Evolutionary conservation across 2,329 filamentous ascomycete species (phyloP).

Genomic region (Phialemoniopsis sp.): DNA sequence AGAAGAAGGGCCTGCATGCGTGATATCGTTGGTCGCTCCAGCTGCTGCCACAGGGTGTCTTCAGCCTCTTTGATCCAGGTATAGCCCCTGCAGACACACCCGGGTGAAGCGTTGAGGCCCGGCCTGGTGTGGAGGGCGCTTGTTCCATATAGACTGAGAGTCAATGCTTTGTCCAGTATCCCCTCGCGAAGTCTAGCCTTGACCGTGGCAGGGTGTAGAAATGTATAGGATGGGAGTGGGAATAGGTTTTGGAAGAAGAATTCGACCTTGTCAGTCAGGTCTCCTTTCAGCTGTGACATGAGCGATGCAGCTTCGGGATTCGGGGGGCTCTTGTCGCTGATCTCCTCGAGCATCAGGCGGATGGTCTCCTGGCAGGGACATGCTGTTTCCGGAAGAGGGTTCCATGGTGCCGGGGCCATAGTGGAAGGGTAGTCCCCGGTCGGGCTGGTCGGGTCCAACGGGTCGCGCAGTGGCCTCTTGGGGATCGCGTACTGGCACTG

Average conservation of each 20-base stretch:
- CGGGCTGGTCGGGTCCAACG: too few relatives aligned
- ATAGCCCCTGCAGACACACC: conserved; percentile 12
- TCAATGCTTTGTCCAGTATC: conserved; percentile 22
- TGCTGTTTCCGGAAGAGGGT: too few relatives aligned
- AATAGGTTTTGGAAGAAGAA: conserved; percentile 23
- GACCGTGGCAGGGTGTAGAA: conserved; percentile 26
- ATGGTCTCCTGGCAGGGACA: too few relatives aligned
- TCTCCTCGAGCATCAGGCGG: too few relatives aligned
- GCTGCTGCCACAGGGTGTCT: conserved; percentile 21
- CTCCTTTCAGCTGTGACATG: too few relatives aligned
- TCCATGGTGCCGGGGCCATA: too few relatives aligned
- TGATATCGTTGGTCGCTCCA: conserved; percentile 24
- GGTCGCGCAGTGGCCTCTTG: conserved; percentile 1
- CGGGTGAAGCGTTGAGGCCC: neutral
- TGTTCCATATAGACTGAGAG: conserved; percentile 25
- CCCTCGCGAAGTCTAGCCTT: conserved; percentile 20
- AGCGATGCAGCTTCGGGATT: too few relatives aligned
- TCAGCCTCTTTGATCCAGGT: conserved; percentile 24
- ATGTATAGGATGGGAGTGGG: conserved; percentile 25
- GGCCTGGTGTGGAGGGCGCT: conserved; percentile 20
- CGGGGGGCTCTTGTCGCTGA: too few relatives aligned
- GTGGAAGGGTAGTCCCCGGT: too few relatives aligned
- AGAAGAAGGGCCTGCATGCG: conserved; percentile 25
- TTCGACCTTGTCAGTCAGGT: conserved; percentile 9
- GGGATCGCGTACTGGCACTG: conserved; percentile 11